Conservation (phyloP, 108 stramenopile genomes). For the Skeletonema grethae region DNA sequence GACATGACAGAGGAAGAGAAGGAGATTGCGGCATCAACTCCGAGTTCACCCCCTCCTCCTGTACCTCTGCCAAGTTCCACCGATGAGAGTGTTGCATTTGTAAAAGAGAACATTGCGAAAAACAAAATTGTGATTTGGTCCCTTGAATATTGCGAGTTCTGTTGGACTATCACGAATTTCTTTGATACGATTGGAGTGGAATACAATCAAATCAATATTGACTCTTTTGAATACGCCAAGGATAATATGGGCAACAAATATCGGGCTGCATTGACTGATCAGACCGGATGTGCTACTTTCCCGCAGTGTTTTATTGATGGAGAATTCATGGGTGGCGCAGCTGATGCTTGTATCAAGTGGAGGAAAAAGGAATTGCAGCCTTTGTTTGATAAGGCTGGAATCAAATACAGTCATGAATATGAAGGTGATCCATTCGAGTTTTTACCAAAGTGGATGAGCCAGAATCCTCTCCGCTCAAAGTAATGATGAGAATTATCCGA, state of each 20-base stretch:
- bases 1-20: conserved; percentile 76
- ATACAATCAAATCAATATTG: conserved; percentile 31
- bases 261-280: conserved; percentile 51
- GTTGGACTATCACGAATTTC: conserved; percentile 64
- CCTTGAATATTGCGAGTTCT: conserved; percentile 79
- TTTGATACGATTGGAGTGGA: conserved; percentile 50
- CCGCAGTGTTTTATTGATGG: conserved; percentile 67
- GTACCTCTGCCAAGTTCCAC: conserved; percentile 25
- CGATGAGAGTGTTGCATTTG: conserved; percentile 61
- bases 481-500: neutral
- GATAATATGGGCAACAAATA: conserved; percentile 69
- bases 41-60: conserved; percentile 45
- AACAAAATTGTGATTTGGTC: conserved; percentile 68
- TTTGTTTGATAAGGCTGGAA: conserved; percentile 37
- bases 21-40: conserved; percentile 44
- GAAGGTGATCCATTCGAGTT: conserved; percentile 60
- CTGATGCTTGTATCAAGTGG: conserved; percentile 67
- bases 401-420: conserved; percentile 34
- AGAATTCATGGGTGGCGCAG: conserved; percentile 77
- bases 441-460: conserved; percentile 57
- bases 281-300: conserved; percentile 56
- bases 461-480: conserved; percentile 12
- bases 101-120: conserved; percentile 70
- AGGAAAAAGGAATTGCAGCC: conserved; percentile 51
- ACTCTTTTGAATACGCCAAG: conserved; percentile 57